These are phyloP conservation scores for Mangifera indica DNA, from an alignment of 345 rosid species.

Conservation along the genomic window DNA sequence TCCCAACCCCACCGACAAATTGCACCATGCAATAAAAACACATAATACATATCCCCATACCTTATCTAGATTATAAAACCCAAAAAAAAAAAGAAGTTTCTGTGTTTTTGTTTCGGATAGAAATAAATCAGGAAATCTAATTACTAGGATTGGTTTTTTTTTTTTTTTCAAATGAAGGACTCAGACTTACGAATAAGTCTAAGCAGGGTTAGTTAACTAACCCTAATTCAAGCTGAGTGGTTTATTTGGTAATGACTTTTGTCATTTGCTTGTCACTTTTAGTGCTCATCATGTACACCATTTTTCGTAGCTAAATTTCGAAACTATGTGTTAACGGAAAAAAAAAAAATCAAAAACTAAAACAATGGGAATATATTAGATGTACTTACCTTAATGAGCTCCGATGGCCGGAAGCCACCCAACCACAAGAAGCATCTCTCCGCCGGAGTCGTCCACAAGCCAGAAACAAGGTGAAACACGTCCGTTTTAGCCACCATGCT, in stretches of 20 bases:
- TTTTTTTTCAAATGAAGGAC: not conserved
- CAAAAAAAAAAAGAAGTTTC: not conserved
- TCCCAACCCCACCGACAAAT: slow-evolving; percentile 18
- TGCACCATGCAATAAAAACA: slow-evolving; percentile 32
- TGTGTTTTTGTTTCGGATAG: not conserved
- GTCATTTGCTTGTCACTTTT: slow-evolving; percentile 21
- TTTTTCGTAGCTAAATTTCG: not conserved
- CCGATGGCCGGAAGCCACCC: slow-evolving; percentile 96
- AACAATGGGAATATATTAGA: not conserved
- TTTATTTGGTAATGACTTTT: slow-evolving; percentile 3
- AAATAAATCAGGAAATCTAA: not conserved
- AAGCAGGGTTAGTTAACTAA: slow-evolving; percentile 7
- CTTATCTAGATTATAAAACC: not conserved
- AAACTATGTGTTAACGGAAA: not conserved
- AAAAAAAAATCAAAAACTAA: not conserved
- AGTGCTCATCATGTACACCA: not conserved
- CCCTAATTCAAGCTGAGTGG: slow-evolving; percentile 16
- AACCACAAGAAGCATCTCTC: slow-evolving; percentile 99
- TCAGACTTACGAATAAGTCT: not conserved
- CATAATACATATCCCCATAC: not conserved
- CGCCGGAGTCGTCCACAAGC: slow-evolving; percentile 96
- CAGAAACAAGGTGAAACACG: slow-evolving; percentile 90
- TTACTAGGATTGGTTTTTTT: not conserved
- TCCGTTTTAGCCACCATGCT: slow-evolving; percentile 76
- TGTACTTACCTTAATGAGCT: slow-evolving; percentile 76